phyloP scores from a whole-genome alignment of 2,329 filamentous ascomycete species.

The Aureobasidium musti region DNA sequence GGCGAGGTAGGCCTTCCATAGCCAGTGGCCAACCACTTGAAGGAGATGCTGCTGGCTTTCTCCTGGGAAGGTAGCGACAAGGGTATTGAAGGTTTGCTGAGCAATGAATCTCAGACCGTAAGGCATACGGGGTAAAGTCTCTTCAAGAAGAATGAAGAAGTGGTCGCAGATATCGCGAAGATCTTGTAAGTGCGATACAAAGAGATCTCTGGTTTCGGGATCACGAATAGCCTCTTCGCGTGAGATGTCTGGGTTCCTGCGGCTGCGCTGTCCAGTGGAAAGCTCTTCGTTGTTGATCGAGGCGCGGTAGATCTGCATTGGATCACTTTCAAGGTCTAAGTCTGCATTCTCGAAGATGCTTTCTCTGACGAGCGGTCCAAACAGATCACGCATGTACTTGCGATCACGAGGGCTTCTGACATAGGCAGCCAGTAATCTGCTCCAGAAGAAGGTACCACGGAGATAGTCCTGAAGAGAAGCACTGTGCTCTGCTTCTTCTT shows the following conservation, averaged over 20 bases:
- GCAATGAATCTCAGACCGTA: constrained; percentile 89
- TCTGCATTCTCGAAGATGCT: constrained; percentile 91
- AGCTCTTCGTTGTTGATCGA: constrained; percentile 98
- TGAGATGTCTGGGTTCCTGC: constrained; percentile 78
- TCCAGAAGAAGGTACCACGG: constrained; percentile 91
- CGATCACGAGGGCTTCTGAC: constrained; percentile 87
- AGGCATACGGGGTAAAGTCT: constrained; percentile 82
- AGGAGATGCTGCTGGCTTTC: constrained; percentile 77
- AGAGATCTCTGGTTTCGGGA: constrained; percentile 84
- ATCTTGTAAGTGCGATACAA: constrained; percentile 92
- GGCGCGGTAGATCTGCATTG: constrained; percentile 93
- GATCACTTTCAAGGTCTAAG: constrained; percentile 92
- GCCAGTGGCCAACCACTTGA: constrained; percentile 83
- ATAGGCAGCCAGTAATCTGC: constrained; percentile 81
- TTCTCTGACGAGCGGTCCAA: constrained; percentile 82
- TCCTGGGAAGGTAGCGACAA: constrained; percentile 74
- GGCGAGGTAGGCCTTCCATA: constrained; percentile 92
- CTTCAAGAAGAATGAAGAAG: constrained; percentile 79
- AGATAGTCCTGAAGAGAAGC: constrained; percentile 77
- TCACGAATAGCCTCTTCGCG: constrained; percentile 95
- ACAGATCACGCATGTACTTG: constrained; percentile 84
- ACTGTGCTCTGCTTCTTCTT: constrained; percentile 79
- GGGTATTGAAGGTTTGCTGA: constrained; percentile 77
- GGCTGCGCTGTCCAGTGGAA: constrained; percentile 80
- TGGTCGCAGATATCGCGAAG: constrained; percentile 93